Evolutionary conservation across 306 rosid species (phyloP), one percentile per base, ranked within the genome.

Genomic region (Hippophae tibetana): DNA sequence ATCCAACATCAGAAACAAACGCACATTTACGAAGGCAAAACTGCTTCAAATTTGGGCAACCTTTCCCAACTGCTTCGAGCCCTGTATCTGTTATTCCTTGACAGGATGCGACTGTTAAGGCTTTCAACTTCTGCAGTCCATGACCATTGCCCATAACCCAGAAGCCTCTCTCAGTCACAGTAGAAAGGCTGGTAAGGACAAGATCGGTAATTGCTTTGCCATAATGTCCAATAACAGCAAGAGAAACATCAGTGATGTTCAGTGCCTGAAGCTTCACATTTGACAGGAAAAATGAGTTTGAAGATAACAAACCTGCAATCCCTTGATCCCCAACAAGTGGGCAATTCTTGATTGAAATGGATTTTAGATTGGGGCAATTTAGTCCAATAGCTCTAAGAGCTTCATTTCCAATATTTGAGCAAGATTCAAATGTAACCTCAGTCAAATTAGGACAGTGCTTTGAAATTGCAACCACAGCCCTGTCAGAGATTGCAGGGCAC

Each of bases 201-300:
- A 89, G 89, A 76, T 89, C 84, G 0, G 84, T 86, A 42, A 89
- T 75, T 10, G 85, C 75, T 75, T 70, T 62, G 31, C 99, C 90
- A 56, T 93, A 93, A 70, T 79, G 87, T 43, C 99, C 99, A 64
- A 93, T 82, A 67, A 82, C 94, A 59, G 99, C 99, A 41, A 93
- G 81, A 66, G 97, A 84, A 61, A 82, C 72, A 72, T 93, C 99
- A 13, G 95, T 76, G 70, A 93, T 72, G 60, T 62, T 70, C 78
- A 93, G 73, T 0, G 84, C 72, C 69, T 93, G 90, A 44, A 93
- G 95, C 77, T 82, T 82, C 77, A 89, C 68, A 73, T 82, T 89
- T 44, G 57, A 62, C 67, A 93, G 62, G 72, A 70, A 79, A 77
- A 42, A 69, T 49, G 89, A 61, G 57, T 80, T 38, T 26, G 88